Evolutionary conservation across 1,139 yeast genomes (phyloP).

Genomic region (Citeromyces hawaiiensis): DNA sequence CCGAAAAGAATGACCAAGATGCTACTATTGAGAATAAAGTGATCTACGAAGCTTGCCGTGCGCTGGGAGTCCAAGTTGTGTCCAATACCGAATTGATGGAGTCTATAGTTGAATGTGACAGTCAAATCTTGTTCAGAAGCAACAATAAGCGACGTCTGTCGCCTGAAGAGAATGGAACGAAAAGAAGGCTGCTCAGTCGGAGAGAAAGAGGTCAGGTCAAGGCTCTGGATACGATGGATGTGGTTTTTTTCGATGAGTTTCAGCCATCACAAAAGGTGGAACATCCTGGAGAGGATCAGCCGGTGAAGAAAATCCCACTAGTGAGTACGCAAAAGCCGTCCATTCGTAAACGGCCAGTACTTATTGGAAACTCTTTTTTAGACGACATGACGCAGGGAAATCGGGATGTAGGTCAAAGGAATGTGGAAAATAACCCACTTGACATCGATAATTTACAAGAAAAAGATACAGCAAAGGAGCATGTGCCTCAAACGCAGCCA

Average conservation of each 20-base stretch:
- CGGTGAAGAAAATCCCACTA: not conserved
- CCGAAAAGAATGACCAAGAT: not conserved
- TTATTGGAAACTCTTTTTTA: not conserved
- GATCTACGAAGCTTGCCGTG: not conserved
- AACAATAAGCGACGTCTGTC: not conserved
- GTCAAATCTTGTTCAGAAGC: not conserved
- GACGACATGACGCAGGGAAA: not conserved
- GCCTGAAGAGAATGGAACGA: not conserved
- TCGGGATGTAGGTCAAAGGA: not conserved
- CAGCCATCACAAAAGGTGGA: not conserved
- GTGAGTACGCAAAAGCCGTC: not conserved
- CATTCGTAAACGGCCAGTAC: not conserved
- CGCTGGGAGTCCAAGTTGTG: not conserved
- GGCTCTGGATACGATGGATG: not conserved
- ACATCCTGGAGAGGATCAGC: too few species aligned
- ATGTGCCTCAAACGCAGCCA: not conserved
- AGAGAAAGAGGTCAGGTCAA: not conserved
- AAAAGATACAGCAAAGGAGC: too few species aligned
- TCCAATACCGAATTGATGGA: slow-evolving; percentile 1
- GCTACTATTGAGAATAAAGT: not conserved
- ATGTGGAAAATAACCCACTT: not conserved
- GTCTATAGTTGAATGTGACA: not conserved
- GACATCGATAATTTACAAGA: not conserved
- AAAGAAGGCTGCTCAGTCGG: not conserved
- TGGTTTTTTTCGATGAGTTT: not conserved